Base-by-base conservation (phyloP, 345 rosid genomes). In the Limnanthes douglasii region DNA sequence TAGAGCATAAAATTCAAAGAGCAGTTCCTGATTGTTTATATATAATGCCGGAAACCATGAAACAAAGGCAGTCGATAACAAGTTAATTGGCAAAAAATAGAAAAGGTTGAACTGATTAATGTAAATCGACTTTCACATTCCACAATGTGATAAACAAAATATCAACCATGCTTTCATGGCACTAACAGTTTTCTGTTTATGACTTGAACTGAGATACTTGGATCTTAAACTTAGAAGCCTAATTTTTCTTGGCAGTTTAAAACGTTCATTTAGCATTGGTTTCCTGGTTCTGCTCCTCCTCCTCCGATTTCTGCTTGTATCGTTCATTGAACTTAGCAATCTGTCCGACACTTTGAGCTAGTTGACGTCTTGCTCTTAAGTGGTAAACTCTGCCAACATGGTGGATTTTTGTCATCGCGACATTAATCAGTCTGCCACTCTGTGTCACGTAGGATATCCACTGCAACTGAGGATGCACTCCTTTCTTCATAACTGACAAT, bases 401-500 rank as follows among this genome's bases (percentile, higher is more conserved):
- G 43, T 76, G 90, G 51, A 88, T 73, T 54, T 74, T 66, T 30
- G 95, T 79, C 97, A 88, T 83, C 86, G 70, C 76, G 13, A 79
- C 79, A 21, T 79, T 56, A 62, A 88, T 76, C 73, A 83, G 47
- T 57, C 97, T 59, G 46, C 97, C 95, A 18, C 86, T 79, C 49
- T 74, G 90, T 10, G 93, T 83, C 43, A 79, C 93, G 30, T 79
- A 88, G 3, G 97, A 83, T 57, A 88, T 72, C 92, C 95, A 90
- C 46, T 80, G 98, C 92, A 77, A 53, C 64, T 79, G 95, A 50
- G 92, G 98, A 62, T 90, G 95, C 47, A 72, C 6, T 33, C 97
- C 95, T 51, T 88, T 88, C 95, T 76, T 88, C 95, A 79, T 88
- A 48, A 17, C 31, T 18, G 8, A 23, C 46, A 60, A 39, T 30